Evolutionary conservation across 2,329 filamentous ascomycete genomes (phyloP).

Genomic region (Biscogniauxia mediterranea): DNA sequence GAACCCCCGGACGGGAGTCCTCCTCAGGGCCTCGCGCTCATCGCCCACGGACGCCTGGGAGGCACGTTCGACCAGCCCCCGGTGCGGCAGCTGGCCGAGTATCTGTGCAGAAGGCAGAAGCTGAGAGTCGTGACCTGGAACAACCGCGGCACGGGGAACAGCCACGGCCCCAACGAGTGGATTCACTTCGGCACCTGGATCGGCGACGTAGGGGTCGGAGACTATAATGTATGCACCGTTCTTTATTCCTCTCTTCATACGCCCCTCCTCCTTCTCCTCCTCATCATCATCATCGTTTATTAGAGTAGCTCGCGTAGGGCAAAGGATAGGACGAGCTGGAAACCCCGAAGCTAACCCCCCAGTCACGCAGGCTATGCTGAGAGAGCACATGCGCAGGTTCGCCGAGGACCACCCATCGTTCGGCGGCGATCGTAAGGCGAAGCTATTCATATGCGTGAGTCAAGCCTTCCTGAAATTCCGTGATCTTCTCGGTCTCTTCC

Average conservation of each 20-base stretch:
- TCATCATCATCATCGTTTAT: too few relatives aligned
- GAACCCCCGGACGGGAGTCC: slow-evolving; percentile 8
- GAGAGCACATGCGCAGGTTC: slow-evolving; percentile 15
- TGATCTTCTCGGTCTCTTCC: background rate
- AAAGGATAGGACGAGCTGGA: too few relatives aligned
- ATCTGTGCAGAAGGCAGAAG: slow-evolving; percentile 12
- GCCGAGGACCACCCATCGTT: slow-evolving; percentile 10
- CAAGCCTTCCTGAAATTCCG: background rate
- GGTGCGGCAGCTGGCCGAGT: slow-evolving; percentile 18
- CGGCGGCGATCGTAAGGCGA: background rate
- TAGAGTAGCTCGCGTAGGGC: too few relatives aligned
- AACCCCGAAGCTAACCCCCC: too few relatives aligned
- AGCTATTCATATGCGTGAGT: slow-evolving; percentile 19
- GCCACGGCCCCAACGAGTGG: slow-evolving; percentile 16
- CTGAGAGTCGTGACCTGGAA: slow-evolving; percentile 22
- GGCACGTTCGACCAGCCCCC: slow-evolving; percentile 15
- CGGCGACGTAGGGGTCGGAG: slow-evolving; percentile 11
- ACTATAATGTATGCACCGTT: slow-evolving; percentile 13
- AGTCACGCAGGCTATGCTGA: slow-evolving; percentile 11
- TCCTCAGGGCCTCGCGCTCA: slow-evolving; percentile 17
- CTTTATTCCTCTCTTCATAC: background rate
- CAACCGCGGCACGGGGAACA: slow-evolving; percentile 14
- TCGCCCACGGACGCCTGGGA: slow-evolving; percentile 16
- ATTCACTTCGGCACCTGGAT: slow-evolving; percentile 12
- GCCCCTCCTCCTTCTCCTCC: background rate